Percentiles rank a stretch among this genome's conserved stretches.
Conservation (phyloP, 768 basidiomycete genomes). For the Thelephora ganbajun region DNA sequence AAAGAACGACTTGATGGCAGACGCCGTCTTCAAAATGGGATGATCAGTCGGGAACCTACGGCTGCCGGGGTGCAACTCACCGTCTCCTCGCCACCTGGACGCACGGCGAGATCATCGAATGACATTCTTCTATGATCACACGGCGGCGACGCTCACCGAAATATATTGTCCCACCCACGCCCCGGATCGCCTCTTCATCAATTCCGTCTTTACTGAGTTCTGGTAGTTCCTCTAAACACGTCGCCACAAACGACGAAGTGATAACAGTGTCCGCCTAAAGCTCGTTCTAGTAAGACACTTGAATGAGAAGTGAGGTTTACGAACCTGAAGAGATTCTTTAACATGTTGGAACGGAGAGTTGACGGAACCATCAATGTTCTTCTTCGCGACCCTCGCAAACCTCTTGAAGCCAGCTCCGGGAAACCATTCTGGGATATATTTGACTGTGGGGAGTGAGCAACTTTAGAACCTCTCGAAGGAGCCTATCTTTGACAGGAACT, state of each 20-base stretch:
- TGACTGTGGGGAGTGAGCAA: constrained; percentile 2
- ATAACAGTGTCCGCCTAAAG: not conserved
- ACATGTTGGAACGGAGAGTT: constrained; percentile 7
- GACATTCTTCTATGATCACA: not conserved
- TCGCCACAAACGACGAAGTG: constrained; percentile 13
- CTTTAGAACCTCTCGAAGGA: not conserved
- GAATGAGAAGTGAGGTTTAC: not conserved
- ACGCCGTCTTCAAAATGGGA: constrained; percentile 4
- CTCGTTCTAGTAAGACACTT: not conserved
- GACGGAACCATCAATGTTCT: constrained; percentile 4
- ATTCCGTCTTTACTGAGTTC: constrained; percentile 8
- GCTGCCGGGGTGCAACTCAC: not conserved
- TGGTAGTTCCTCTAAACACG: constrained; percentile 29
- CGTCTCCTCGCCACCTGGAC: constrained; percentile 6
- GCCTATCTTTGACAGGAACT: not conserved
- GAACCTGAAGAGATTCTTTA: constrained; percentile 20
- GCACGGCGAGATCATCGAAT: not conserved
- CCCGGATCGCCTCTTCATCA: constrained; percentile 15
- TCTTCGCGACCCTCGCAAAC: constrained; percentile 2
- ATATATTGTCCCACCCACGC: not conserved
- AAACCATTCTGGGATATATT: constrained; percentile 10
- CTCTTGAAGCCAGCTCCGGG: constrained; percentile 11
- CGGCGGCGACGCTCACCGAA: not conserved
- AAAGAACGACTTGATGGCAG: constrained; percentile 8
- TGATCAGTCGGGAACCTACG: not conserved